Evolutionary conservation across 176 grass and related monocot genomes (phyloP), one percentile per base, ranked within the genome.

Genomic region (Cocos nucifera): DNA sequence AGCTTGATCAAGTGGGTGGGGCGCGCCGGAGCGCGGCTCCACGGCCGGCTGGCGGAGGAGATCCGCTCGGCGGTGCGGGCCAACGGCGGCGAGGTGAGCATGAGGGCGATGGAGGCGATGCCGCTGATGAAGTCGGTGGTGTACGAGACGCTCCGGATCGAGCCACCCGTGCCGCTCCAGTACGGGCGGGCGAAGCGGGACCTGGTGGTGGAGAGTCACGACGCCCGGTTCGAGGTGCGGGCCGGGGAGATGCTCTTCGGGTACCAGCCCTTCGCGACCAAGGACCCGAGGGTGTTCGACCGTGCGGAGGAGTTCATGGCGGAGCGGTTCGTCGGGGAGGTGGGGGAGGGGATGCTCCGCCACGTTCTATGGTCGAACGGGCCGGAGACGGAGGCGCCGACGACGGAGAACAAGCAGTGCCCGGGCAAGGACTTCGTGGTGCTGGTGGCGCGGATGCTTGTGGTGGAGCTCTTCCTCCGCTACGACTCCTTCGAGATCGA

Each of bases 191-290:
- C 88, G 15, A 99, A 93, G 80, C 62, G 78, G n/a, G 88, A 99
- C 79, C 73, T 99, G 79, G 94, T 99, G 73, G 75, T 99, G 63
- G 78, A 88, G 66, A 99, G 94, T 79, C 94, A 99, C 53, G 88
- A 93, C 80, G 78, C 83, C 19, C 85, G 81, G 3, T 99, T 75
- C 80, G 79, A 93, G 73, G 94, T 99, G 39, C 69, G 89, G 9
- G 77, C 78, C 15, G 94, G 94, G 29, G 94, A 99, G 83, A 80
- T 99, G 84, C 80, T 99, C 48, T 99, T 99, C 61, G 94, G 94
- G 0, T 99, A 99, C 81, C 94, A 99, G 80, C 94, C 88, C 44
- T 93, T 99, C 84, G 94, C 88, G 18, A 99, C 94, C 56, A 88
- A 78, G 82, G 94, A 99, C 79, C 58, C 94, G 64, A 71, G 79